Evolutionary conservation across 352 stramenopile genomes (phyloP).

Genomic region (Pythium dissimile): DNA sequence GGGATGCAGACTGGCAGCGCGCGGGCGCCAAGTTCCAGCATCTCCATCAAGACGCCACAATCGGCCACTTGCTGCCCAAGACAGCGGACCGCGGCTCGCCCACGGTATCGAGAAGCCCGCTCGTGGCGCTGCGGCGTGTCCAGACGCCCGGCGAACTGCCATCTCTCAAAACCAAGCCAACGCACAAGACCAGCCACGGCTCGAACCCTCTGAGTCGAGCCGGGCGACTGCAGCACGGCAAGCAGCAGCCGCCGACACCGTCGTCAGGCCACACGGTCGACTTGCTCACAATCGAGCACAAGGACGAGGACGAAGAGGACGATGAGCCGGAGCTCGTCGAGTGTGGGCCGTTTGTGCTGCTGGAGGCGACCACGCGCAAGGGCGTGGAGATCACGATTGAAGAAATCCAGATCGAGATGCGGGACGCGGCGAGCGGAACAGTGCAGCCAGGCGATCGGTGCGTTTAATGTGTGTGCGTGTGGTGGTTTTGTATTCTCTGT

Average conservation of each 20-base stretch:
- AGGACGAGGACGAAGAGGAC: constrained; percentile 4
- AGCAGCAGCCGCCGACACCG: neutral
- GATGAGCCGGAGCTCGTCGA: constrained; percentile 28
- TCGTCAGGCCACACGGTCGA: neutral
- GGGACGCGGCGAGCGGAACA: constrained; percentile 11
- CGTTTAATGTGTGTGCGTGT: neutral
- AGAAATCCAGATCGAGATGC: constrained; percentile 62
- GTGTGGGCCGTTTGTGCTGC: constrained; percentile 34
- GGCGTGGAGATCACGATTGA: constrained; percentile 53
- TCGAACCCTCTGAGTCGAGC: constrained; percentile 12
- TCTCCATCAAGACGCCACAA: constrained; percentile 59
- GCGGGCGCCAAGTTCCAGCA: constrained; percentile 51
- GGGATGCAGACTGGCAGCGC: constrained; percentile 72
- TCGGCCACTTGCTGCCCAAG: constrained; percentile 57
- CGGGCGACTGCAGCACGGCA: constrained; percentile 13
- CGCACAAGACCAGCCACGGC: neutral
- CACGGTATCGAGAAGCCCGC: constrained; percentile 6
- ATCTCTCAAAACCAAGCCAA: constrained; percentile 8
- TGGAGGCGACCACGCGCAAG: constrained; percentile 65
- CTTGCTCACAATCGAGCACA: neutral
- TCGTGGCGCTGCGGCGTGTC: constrained; percentile 2
- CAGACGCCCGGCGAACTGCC: constrained; percentile 15
- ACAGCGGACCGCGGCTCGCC: constrained; percentile 10
- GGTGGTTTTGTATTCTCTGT: neutral
- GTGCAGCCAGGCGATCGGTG: constrained; percentile 47